Conservation (phyloP, 1,139 yeast species). For the Torulaspora pretoriensis region DNA sequence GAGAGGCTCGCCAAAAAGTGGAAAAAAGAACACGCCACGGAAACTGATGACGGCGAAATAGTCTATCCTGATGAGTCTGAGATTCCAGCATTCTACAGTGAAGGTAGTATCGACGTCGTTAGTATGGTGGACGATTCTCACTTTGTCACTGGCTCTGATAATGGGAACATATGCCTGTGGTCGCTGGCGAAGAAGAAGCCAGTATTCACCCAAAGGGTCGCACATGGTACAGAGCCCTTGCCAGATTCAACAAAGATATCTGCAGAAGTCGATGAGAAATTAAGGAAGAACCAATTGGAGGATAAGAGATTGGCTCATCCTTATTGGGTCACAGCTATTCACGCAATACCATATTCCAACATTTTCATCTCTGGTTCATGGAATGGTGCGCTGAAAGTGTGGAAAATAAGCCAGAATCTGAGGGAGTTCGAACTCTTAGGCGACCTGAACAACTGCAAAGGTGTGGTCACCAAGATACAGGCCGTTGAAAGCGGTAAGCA, state of each 20-base stretch:
- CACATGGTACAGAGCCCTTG: constrained; percentile 72
- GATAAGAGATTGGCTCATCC: constrained; percentile 53
- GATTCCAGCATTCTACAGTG: constrained; percentile 49
- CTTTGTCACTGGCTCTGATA: constrained; percentile 92
- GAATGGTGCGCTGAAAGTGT: constrained; percentile 68
- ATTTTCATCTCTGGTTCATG: constrained; percentile 84
- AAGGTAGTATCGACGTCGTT: constrained; percentile 89
- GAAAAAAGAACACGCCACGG: constrained; percentile 37
- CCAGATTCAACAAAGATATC: constrained; percentile 51
- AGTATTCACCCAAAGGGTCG: constrained; percentile 56
- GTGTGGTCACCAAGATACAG: constrained; percentile 67
- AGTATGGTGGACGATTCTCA: constrained; percentile 89
- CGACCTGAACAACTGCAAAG: constrained; percentile 55
- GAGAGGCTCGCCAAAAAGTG: constrained; percentile 44
- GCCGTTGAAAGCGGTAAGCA: constrained; percentile 54
- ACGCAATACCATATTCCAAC: constrained; percentile 87
- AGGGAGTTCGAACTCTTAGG: constrained; percentile 57
- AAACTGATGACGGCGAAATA: constrained; percentile 33
- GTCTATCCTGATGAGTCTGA: constrained; percentile 28
- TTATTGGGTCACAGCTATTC: constrained; percentile 76
- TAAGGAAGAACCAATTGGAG: constrained; percentile 54
- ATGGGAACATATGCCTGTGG: constrained; percentile 87
- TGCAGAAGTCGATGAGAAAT: constrained; percentile 53
- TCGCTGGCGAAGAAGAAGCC: constrained; percentile 88
- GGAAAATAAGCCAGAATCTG: constrained; percentile 68